phyloP scores from a whole-genome alignment of 2,329 filamentous ascomycete species.

The Arthrobotrys megalospora region DNA sequence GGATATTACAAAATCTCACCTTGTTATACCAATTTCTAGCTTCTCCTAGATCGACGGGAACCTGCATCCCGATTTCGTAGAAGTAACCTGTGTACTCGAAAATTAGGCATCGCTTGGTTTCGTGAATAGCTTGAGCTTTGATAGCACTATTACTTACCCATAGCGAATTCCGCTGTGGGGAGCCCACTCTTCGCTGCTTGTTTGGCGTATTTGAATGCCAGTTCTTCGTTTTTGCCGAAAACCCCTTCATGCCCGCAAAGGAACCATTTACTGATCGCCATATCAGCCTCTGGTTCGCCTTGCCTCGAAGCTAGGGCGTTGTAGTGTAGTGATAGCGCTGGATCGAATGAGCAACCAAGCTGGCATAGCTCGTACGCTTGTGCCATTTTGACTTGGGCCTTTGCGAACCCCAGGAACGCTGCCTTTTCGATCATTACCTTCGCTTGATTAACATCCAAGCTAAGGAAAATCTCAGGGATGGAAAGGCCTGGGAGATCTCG shows the following conservation, averaged over 20 bases:
- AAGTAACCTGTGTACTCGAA: constrained; percentile 77
- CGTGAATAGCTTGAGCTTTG: background rate
- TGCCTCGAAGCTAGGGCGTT: constrained; percentile 93
- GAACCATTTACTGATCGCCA: constrained; percentile 99
- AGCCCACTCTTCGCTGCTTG: constrained; percentile 86
- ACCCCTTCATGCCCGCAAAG: constrained; percentile 92
- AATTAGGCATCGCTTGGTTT: constrained; percentile 8
- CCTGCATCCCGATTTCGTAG: constrained; percentile 94
- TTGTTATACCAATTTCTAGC: constrained; percentile 87
- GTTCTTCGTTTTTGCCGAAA: constrained; percentile 94
- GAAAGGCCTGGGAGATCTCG: constrained; percentile 91
- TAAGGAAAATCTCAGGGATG: constrained; percentile 80
- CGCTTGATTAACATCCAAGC: constrained; percentile 80
- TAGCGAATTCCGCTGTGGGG: constrained; percentile 92
- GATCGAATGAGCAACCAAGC: constrained; percentile 93
- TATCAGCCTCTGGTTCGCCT: constrained; percentile 89
- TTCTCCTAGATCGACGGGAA: constrained; percentile 84
- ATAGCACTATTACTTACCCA: constrained; percentile 70
- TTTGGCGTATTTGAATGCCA: constrained; percentile 91
- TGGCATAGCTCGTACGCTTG: constrained; percentile 95
- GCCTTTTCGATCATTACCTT: constrained; percentile 95
- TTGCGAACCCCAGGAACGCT: constrained; percentile 90
- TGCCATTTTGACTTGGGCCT: constrained; percentile 89
- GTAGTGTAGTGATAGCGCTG: constrained; percentile 92
- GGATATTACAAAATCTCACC: constrained; percentile 44